These are phyloP conservation scores for Atalantia buxifolia DNA, from an alignment of 345 rosid genomes.

Conservation along the genomic window DNA sequence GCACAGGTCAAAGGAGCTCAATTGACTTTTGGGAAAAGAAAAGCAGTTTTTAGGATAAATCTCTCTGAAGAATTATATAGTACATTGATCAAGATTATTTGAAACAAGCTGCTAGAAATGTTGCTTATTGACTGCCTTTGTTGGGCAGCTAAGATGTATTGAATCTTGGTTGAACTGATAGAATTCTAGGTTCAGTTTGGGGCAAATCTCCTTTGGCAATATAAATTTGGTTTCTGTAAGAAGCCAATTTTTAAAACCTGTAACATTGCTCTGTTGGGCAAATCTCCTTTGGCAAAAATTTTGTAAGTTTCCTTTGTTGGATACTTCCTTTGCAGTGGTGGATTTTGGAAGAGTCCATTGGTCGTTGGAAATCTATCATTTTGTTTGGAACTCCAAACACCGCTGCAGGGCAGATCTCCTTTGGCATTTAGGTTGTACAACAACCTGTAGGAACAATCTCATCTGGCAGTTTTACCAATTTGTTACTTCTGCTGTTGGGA, in stretches of 20 bases:
- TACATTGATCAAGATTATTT: constrained; percentile 6
- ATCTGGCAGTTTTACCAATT: constrained; percentile 7
- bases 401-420: constrained; percentile 19
- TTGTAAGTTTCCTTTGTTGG: constrained; percentile 19
- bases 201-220: constrained; percentile 57
- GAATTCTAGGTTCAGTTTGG: constrained; percentile 15
- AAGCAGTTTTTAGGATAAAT: constrained; percentile 10
- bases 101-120: constrained; percentile 19
- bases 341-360: constrained; percentile 22
- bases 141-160: constrained; percentile 16
- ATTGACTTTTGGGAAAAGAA: constrained; percentile 8
- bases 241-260: background rate
- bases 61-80: background rate
- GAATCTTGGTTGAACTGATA: background rate
- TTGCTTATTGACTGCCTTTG: constrained; percentile 19
- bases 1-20: constrained; percentile 29
- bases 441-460: constrained; percentile 12
- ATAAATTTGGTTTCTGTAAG: constrained; percentile 14
- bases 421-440: constrained; percentile 14
- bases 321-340: constrained; percentile 25
- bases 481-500: constrained; percentile 17
- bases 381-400: constrained; percentile 11
- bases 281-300: constrained; percentile 53
- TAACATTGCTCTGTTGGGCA: constrained; percentile 37
- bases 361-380: constrained; percentile 15